Percentiles rank a stretch among this genome's conserved stretches.
Conservation (phyloP, 306 rosid genomes). For the Sphenostylis stenocarpa region DNA sequence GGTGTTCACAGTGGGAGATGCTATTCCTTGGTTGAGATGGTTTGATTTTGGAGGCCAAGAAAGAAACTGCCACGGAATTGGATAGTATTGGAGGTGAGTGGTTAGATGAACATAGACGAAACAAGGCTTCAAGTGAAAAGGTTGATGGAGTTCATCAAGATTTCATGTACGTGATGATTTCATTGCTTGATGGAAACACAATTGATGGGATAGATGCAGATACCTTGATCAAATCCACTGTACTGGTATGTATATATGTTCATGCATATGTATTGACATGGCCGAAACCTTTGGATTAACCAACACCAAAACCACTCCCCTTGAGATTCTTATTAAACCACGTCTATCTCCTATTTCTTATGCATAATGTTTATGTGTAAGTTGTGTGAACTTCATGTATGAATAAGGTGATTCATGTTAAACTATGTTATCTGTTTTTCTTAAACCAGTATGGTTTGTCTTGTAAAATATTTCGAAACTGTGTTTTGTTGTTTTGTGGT, state of each 20-base stretch:
- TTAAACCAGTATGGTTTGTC: too few relatives aligned
- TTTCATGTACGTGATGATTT: conserved; percentile 25
- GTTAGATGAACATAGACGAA: conserved; percentile 17
- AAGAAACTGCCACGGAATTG: background rate
- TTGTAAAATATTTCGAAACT: too few relatives aligned
- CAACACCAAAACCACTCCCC: conserved; percentile 17
- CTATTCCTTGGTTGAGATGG: conserved; percentile 24
- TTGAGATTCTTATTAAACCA: conserved; percentile 11
- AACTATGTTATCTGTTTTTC: too few relatives aligned
- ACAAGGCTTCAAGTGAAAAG: background rate
- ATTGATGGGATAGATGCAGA: conserved; percentile 12
- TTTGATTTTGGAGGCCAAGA: conserved; percentile 37
- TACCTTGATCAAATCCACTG: conserved; percentile 26
- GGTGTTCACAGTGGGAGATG: conserved; percentile 10
- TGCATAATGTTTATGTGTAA: too few relatives aligned
- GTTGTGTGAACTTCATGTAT: too few relatives aligned
- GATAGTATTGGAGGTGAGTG: background rate
- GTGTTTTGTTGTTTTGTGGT: too few relatives aligned
- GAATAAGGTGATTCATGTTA: too few relatives aligned
- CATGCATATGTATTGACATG: conserved; percentile 33
- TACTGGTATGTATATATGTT: conserved; percentile 33
- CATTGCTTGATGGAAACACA: background rate
- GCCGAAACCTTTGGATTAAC: background rate
- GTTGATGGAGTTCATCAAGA: background rate
- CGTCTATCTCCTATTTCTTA: background rate